These are phyloP conservation scores for Clarireedia homoeocarpa DNA, from an alignment of 2,329 filamentous ascomycete genomes.

Conservation along the genomic window DNA sequence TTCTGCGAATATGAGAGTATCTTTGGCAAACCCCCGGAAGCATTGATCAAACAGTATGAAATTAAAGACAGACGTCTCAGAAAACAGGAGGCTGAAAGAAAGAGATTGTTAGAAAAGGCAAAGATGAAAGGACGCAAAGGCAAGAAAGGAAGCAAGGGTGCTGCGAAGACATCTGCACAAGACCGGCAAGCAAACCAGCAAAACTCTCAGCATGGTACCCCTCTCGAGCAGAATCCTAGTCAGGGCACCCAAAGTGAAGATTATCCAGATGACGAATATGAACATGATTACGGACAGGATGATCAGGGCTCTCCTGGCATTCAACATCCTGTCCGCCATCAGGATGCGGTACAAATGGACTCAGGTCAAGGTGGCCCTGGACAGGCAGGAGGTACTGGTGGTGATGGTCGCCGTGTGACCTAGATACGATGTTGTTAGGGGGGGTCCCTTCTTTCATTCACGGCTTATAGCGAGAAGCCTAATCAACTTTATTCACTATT, in stretches of 20 bases:
- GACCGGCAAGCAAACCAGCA: conserved; percentile 24
- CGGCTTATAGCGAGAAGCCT: neutral
- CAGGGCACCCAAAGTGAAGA: conserved; percentile 41
- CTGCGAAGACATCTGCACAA: conserved; percentile 19
- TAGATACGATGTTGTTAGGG: neutral
- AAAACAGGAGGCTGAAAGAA: conserved; percentile 78
- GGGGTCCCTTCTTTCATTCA: neutral
- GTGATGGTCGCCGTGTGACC: conserved; percentile 6
- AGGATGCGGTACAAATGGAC: neutral
- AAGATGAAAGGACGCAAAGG: conserved; percentile 89
- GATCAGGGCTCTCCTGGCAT: conserved; percentile 1
- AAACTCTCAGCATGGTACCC: conserved; percentile 32
- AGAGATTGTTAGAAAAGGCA: conserved; percentile 79
- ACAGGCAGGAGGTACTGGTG: neutral
- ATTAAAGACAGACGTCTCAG: conserved; percentile 84
- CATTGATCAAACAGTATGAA: conserved; percentile 85
- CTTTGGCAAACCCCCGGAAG: conserved; percentile 78
- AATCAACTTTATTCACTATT: neutral
- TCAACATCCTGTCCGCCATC: neutral
- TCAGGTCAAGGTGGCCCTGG: neutral
- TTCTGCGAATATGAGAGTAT: conserved; percentile 98
- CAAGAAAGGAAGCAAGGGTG: conserved; percentile 66
- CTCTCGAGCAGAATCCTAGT: conserved; percentile 24
- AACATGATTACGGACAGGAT: conserved; percentile 34
- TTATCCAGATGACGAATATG: conserved; percentile 40